Base-by-base conservation (phyloP, 805 yeast genomes). In the Priceomyces carsonii region DNA sequence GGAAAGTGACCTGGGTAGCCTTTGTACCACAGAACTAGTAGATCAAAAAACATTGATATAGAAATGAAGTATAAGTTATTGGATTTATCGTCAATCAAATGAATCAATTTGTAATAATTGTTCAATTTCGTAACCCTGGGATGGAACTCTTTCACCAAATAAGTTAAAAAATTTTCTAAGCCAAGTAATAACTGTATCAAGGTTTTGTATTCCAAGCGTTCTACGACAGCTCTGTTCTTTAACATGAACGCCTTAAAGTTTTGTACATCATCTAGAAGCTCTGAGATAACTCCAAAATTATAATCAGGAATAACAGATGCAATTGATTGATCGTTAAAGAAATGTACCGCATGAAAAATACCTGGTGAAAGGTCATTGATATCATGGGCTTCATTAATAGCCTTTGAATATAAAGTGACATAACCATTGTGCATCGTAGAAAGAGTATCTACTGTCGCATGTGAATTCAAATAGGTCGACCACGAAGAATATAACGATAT, bases 401-500 rank as follows among this genome's bases (percentile, higher is more conserved):
- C 47, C 29, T 57, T 64, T 26, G 39, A 35, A 20, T 60, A 36
- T 9, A 68, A 46, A 3, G 61, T 47, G 3, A 65, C 53, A 1
- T 71, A 57, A 6, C 73, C 73, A 14, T 48, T 44, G 26, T 53
- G 50, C 53, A 66, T 53, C 17, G 64, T 45, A 18, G 57, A 42
- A n/a, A 58, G 46, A 0, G 72, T 63, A 9, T 56, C 55, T 15
- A 60, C 48, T 15, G 59, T 53, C 0, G 67, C 50, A 39, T 58
- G 57, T 14, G 56, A 44, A 33, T 65, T 60, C 26, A 65, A 47
- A 35, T 55, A 63, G 15, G 58, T 55, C 0, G 65, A 51, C 58
- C 67, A 63, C 3, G 68, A 56, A 4, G 66, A 53, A 33, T 59
- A 57, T 17, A 66, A 48, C 2, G 68, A 62, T 28, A 68, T 60